Evolutionary conservation across 164 flowering plant genomes (phyloP).

Genomic region (Tetracentron sinense): DNA sequence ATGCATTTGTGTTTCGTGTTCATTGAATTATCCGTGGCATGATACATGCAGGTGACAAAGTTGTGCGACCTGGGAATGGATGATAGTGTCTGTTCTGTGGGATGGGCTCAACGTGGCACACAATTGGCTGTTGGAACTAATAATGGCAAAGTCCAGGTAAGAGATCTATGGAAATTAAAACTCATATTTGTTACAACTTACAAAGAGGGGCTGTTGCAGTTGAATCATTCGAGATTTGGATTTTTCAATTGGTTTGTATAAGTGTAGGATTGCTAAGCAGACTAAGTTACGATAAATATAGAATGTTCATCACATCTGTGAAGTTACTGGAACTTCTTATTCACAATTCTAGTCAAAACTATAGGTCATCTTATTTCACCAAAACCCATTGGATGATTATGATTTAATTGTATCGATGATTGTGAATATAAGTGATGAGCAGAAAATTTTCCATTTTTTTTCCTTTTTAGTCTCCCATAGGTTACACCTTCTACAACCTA

Average conservation of each 20-base stretch:
- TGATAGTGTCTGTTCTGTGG: constrained; percentile 88
- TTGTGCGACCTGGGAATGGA: constrained; percentile 86
- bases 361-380: too few relatives aligned
- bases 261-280: background rate
- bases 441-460: too few relatives aligned
- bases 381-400: too few relatives aligned
- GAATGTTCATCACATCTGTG: background rate
- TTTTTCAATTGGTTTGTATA: background rate
- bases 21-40: constrained; percentile 2
- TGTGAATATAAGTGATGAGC: too few relatives aligned
- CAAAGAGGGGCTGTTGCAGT: background rate
- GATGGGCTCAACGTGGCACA: constrained; percentile 90
- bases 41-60: constrained; percentile 67
- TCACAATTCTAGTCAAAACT: too few relatives aligned
- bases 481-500: too few relatives aligned
- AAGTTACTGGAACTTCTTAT: too few relatives aligned
- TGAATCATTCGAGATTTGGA: background rate
- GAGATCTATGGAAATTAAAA: constrained; percentile 3
- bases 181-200: background rate
- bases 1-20: constrained; percentile 1
- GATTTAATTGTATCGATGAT: too few relatives aligned
- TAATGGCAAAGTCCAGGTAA: constrained; percentile 84
- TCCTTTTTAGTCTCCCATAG: too few relatives aligned
- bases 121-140: constrained; percentile 89
- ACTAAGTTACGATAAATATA: background rate